Conservation (phyloP, 345 rosid genomes). For the Turnera subulata region DNA sequence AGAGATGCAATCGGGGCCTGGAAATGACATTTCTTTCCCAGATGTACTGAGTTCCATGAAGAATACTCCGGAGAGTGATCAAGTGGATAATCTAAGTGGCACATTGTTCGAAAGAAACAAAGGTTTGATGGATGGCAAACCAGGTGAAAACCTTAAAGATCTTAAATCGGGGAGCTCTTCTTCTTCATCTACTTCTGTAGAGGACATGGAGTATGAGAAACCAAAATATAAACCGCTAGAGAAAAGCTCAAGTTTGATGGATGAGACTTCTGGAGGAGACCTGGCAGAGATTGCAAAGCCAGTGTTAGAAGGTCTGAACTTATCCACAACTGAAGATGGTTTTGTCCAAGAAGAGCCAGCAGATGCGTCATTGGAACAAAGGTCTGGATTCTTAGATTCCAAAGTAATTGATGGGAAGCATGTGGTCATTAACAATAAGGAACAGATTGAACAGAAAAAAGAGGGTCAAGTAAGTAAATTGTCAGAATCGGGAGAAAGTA, state of each 20-base stretch:
- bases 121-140: conserved; percentile 12
- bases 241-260: too few relatives aligned
- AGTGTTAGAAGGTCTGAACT: too few relatives aligned
- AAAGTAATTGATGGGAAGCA: conserved; percentile 32
- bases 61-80: conserved; percentile 22
- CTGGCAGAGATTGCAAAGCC: too few relatives aligned
- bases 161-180: neutral
- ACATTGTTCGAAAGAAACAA: conserved; percentile 12
- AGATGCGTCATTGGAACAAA: too few relatives aligned
- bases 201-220: too few relatives aligned
- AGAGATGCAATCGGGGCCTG: conserved; percentile 17
- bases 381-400: too few relatives aligned
- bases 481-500: conserved; percentile 13
- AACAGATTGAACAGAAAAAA: neutral
- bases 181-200: too few relatives aligned
- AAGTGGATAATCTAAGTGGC: conserved; percentile 11
- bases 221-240: too few relatives aligned
- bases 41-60: conserved; percentile 8
- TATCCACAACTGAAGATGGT: too few relatives aligned
- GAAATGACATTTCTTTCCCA: conserved; percentile 9
- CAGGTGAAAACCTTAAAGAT: conserved; percentile 14
- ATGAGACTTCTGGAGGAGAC: too few relatives aligned
- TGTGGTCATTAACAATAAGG: conserved; percentile 2
- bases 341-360: too few relatives aligned
- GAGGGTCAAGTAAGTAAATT: conserved; percentile 23